A percentile compares a stretch with the other conserved stretches of the same genome.
These are phyloP conservation scores for Saccharomyces pastorianus DNA, from an alignment of 1,139 yeast species.

Conservation along the genomic window DNA sequence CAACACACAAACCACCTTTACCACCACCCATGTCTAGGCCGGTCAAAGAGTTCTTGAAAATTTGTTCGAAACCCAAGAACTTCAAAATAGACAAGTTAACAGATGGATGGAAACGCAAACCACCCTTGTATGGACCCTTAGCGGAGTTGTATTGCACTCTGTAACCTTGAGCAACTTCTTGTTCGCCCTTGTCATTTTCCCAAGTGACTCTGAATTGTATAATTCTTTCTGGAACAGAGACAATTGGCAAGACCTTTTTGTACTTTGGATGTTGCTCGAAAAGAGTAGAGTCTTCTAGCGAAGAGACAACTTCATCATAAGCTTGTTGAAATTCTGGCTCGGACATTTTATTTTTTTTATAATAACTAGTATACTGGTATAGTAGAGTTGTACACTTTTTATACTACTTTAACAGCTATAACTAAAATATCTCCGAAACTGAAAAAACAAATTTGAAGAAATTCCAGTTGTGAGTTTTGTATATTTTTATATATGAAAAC, in stretches of 20 bases:
- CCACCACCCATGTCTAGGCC: slow-evolving; percentile 99
- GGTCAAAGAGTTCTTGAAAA: slow-evolving; percentile 95
- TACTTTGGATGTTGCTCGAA: slow-evolving; percentile 86
- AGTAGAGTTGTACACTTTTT: too few relatives aligned
- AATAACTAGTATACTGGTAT: neutral
- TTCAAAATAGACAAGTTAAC: slow-evolving; percentile 91
- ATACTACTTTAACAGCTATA: too few relatives aligned
- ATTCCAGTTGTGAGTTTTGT: neutral
- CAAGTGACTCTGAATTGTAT: slow-evolving; percentile 95
- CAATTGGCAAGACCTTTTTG: slow-evolving; percentile 80
- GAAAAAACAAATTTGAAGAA: too few relatives aligned
- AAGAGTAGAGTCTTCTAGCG: slow-evolving; percentile 84
- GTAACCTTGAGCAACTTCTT: slow-evolving; percentile 94
- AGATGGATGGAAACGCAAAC: slow-evolving; percentile 94
- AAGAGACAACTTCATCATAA: slow-evolving; percentile 81
- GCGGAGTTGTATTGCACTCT: slow-evolving; percentile 98
- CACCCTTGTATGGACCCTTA: slow-evolving; percentile 98
- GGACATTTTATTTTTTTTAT: slow-evolving; percentile 18
- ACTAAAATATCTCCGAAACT: too few relatives aligned
- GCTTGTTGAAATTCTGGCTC: slow-evolving; percentile 99
- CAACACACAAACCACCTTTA: slow-evolving; percentile 98
- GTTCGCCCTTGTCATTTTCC: slow-evolving; percentile 91
- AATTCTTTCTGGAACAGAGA: slow-evolving; percentile 91
- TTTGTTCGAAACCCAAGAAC: slow-evolving; percentile 96
- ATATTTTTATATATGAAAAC: neutral